Evolutionary conservation across 805 yeast genomes (phyloP), one percentile per base, ranked within the genome.

Genomic region (Hanseniaspora lindneri): DNA sequence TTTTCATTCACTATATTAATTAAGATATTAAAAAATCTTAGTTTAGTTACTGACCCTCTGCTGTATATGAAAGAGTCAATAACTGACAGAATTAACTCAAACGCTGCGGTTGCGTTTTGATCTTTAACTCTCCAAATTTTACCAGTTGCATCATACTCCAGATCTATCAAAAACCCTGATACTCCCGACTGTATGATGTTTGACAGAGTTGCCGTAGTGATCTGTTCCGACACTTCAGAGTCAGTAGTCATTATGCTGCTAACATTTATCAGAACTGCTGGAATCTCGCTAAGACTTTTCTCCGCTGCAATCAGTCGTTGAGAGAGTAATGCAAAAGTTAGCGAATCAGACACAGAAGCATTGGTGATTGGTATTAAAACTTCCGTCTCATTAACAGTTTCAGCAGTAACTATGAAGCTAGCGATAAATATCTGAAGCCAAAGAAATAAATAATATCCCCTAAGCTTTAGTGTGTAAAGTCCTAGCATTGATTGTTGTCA

Each of bases 271-370:
- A 46, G 19, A 2, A 39, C 19, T 9, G 28, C 39, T 3, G 49
- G 49, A 13, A 32, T 34, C 9, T 30, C 9, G 4, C 7, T 13
- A 30, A 23, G 32, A 8, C n/a, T 14, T 10, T 16, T 5, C 2
- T 39, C 33, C n/a, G 43, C 16, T 13, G 25, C 6, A 2, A 46
- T 16, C 1, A 28, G n/a, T 30, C 36, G 28, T 39, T 46, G 43
- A 2, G 49, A 46, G 2, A 46, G 17, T 9, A 46, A 39, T 11
- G 49, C 49, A 39, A 39, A 39, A 14, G 43, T 39, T 4, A 46
- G 16, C 25, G 39, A 16, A 9, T 32, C 16, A n/a, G 49, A 39
- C 11, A 16, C n/a, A 11, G n/a, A 7, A 14, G 49, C 49, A 32
- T 46, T 32, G 10, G 25, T 7, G 3, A 46, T 19, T n/a, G 49